Percentiles rank a stretch among this genome's conserved stretches.
Evolutionary conservation across 371 early-diverging fungal species (phyloP).

Genomic region (Parasitella parasitica): DNA sequence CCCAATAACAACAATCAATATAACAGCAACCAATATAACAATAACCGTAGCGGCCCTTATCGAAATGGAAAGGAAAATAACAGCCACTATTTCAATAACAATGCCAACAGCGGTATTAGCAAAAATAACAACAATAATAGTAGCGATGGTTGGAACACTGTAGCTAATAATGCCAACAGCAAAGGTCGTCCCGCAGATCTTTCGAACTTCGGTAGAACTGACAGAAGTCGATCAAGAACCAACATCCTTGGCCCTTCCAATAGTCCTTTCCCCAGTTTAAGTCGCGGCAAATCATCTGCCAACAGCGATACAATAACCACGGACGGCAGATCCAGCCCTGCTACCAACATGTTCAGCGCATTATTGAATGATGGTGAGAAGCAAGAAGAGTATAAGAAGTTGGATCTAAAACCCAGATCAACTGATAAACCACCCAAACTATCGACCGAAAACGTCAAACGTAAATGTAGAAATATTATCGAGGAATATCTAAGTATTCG

Average conservation of each 20-base stretch:
- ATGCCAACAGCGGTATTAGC: neutral
- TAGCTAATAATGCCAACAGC: conserved; percentile 48
- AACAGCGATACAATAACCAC: conserved; percentile 32
- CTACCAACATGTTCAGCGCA: conserved; percentile 63
- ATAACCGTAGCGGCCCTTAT: conserved; percentile 62
- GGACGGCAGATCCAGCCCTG: conserved; percentile 35
- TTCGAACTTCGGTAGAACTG: conserved; percentile 77
- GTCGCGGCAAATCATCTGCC: conserved; percentile 26
- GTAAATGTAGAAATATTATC: conserved; percentile 68
- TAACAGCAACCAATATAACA: conserved; percentile 14
- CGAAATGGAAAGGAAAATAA: conserved; percentile 32
- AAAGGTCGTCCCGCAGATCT: conserved; percentile 62
- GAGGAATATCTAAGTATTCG: conserved; percentile 67
- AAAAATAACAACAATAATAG: conserved; percentile 3
- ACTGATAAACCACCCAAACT: conserved; percentile 28
- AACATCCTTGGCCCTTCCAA: conserved; percentile 61
- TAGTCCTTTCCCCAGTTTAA: conserved; percentile 57
- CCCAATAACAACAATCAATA: conserved; percentile 21
- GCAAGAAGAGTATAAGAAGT: conserved; percentile 36
- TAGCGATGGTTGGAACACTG: conserved; percentile 76
- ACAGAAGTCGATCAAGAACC: conserved; percentile 59
- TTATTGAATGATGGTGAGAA: conserved; percentile 27
- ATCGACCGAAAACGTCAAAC: conserved; percentile 53
- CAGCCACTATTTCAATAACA: conserved; percentile 4
- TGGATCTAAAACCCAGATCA: conserved; percentile 34